These are phyloP conservation scores for Rhodocollybia butyracea DNA, from an alignment of 768 basidiomycete species.

Conservation along the genomic window DNA sequence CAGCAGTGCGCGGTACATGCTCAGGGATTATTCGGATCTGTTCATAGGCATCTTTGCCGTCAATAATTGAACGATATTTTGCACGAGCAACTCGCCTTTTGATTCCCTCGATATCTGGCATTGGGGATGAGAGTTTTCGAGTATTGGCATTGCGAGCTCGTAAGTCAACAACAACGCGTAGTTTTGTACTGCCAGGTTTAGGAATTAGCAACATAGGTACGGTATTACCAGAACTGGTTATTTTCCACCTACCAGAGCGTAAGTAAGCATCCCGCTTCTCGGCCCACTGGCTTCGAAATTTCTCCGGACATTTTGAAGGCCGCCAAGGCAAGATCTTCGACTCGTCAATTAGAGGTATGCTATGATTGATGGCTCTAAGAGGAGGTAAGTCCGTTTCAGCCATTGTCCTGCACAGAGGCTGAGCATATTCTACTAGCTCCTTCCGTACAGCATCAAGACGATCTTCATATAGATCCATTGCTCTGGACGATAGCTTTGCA, in stretches of 20 bases:
- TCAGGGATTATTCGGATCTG: slow-evolving; percentile 27
- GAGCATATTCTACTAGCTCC: slow-evolving; percentile 10
- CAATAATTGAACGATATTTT: slow-evolving; percentile 28
- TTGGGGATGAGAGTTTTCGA: slow-evolving; percentile 27
- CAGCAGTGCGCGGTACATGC: slow-evolving; percentile 18
- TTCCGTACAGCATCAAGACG: slow-evolving; percentile 9
- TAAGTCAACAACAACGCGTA: slow-evolving; percentile 35
- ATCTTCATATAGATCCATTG: slow-evolving; percentile 11
- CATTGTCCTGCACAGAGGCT: slow-evolving; percentile 10
- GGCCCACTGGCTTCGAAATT: slow-evolving; percentile 15
- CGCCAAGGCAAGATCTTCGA: slow-evolving; percentile 14
- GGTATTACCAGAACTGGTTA: background rate
- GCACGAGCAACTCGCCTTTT: slow-evolving; percentile 25
- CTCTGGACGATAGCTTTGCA: slow-evolving; percentile 7
- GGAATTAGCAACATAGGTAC: slow-evolving; percentile 18
- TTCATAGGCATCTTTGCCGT: slow-evolving; percentile 39
- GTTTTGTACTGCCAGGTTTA: slow-evolving; percentile 22
- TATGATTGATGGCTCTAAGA: slow-evolving; percentile 24
- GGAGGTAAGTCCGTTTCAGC: slow-evolving; percentile 19
- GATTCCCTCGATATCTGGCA: slow-evolving; percentile 40
- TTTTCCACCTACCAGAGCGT: slow-evolving; percentile 23
- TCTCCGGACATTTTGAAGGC: slow-evolving; percentile 20
- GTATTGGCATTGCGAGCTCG: slow-evolving; percentile 38
- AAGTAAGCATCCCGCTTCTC: slow-evolving; percentile 22
- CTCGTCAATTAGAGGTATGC: slow-evolving; percentile 24